Conservation (phyloP, 2,329 filamentous ascomycete genomes). For the Raffaelea deltoideospora region DNA sequence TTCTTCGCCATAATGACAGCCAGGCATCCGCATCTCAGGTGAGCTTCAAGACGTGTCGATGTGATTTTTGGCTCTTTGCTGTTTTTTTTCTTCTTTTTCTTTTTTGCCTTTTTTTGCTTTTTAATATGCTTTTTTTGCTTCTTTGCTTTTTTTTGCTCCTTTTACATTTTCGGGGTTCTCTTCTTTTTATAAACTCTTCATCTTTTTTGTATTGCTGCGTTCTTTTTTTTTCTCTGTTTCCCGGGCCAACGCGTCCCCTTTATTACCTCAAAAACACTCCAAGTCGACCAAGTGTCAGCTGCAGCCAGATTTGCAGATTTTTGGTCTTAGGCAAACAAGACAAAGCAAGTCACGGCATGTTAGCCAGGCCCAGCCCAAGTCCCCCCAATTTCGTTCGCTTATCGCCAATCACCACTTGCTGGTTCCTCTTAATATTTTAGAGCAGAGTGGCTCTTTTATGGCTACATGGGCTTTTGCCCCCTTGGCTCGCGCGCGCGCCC, state of each 20-base stretch:
- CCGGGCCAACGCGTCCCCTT: no score
- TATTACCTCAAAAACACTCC: no score
- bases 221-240: not conserved
- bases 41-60: no score
- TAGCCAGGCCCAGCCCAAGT: no score
- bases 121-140: not conserved
- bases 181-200: not conserved
- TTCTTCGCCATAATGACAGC: conserved; percentile 28
- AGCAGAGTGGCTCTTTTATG: no score
- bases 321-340: no score
- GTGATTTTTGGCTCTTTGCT: not conserved
- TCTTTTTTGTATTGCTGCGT: not conserved
- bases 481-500: conserved; percentile 6
- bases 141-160: not conserved
- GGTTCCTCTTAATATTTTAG: no score
- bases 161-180: not conserved
- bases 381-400: no score
- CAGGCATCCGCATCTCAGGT: conserved; percentile 31
- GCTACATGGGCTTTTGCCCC: no score
- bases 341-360: no score
- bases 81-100: not conserved
- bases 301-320: no score
- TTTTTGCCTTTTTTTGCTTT: not conserved
- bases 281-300: no score
- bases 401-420: not conserved